phyloP scores from a whole-genome alignment of 2,329 filamentous ascomycete species.

The Taxawa tesnikishii region DNA sequence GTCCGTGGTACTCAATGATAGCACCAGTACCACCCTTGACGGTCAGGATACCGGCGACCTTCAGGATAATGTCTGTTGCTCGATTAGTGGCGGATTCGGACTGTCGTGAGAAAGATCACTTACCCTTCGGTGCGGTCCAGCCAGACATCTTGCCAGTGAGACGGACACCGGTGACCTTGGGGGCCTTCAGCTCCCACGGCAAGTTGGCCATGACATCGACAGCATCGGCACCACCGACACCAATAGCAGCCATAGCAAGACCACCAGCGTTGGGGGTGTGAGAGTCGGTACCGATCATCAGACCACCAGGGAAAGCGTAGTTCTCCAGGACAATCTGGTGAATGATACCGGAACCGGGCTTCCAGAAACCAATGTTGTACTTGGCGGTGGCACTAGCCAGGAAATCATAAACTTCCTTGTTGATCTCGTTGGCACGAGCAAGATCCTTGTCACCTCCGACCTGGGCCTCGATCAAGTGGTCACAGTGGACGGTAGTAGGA shows the following conservation, averaged over 20 bases:
- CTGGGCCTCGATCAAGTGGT: slow-evolving; percentile 98
- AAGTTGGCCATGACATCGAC: slow-evolving; percentile 97
- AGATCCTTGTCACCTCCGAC: slow-evolving; percentile 89
- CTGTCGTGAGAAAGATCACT: slow-evolving; percentile 14
- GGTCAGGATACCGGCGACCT: slow-evolving; percentile 91
- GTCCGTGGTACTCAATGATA: slow-evolving; percentile 57
- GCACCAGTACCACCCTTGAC: slow-evolving; percentile 96
- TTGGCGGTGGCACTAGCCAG: slow-evolving; percentile 86
- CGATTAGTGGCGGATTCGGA: not conserved
- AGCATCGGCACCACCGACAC: slow-evolving; percentile 95
- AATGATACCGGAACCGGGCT: slow-evolving; percentile 95
- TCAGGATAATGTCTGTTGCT: slow-evolving; percentile 74
- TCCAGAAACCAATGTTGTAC: slow-evolving; percentile 99
- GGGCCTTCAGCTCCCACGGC: slow-evolving; percentile 96
- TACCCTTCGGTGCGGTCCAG: slow-evolving; percentile 89
- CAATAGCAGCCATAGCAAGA: slow-evolving; percentile 88
- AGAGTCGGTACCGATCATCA: slow-evolving; percentile 94
- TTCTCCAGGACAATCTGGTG: slow-evolving; percentile 98
- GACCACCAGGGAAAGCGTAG: slow-evolving; percentile 96
- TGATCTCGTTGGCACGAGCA: slow-evolving; percentile 77
- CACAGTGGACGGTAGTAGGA: slow-evolving; percentile 92
- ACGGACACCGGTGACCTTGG: slow-evolving; percentile 92
- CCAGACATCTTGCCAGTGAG: slow-evolving; percentile 80
- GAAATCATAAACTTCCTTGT: slow-evolving; percentile 99
- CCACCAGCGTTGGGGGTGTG: slow-evolving; percentile 97